phyloP scores from a whole-genome alignment of 208 protist species.

The Leishmania amazonensis region DNA sequence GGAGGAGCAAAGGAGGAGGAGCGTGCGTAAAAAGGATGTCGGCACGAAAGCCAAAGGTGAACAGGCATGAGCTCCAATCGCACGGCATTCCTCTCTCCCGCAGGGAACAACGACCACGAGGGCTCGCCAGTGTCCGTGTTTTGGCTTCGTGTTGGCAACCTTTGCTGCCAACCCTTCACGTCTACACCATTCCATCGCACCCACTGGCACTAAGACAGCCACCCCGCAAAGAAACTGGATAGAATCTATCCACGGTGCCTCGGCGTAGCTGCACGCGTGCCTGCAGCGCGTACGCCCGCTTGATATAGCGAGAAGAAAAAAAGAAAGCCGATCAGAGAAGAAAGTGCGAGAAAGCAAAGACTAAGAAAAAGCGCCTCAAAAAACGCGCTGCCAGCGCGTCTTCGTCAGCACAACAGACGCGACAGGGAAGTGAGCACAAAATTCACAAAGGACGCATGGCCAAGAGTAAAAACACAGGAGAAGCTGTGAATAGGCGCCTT shows the following conservation, averaged over 20 bases:
- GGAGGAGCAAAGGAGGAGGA: background rate
- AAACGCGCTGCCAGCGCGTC: background rate
- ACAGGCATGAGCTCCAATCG: background rate
- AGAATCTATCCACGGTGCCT: background rate
- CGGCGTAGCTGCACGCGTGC: background rate
- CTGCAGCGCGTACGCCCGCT: background rate
- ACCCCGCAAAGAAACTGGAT: background rate
- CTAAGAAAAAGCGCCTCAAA: background rate
- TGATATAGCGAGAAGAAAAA: background rate
- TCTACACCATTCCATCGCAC: background rate
- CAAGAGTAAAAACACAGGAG: background rate
- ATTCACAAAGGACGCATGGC: background rate
- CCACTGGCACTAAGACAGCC: background rate
- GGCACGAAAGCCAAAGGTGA: background rate
- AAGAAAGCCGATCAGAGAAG: background rate
- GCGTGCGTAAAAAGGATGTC: background rate
- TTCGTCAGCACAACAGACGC: background rate
- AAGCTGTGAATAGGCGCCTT: background rate
- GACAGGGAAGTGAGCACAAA: background rate
- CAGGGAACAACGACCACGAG: background rate
- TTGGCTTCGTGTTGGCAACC: too few species aligned
- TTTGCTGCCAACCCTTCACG: background rate
- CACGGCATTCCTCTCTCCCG: background rate
- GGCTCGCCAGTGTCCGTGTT: background rate
- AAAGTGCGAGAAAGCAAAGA: background rate